Evolutionary conservation across 495 filamentous ascomycete species (phyloP).

Genomic region (Neurospora africana): DNA sequence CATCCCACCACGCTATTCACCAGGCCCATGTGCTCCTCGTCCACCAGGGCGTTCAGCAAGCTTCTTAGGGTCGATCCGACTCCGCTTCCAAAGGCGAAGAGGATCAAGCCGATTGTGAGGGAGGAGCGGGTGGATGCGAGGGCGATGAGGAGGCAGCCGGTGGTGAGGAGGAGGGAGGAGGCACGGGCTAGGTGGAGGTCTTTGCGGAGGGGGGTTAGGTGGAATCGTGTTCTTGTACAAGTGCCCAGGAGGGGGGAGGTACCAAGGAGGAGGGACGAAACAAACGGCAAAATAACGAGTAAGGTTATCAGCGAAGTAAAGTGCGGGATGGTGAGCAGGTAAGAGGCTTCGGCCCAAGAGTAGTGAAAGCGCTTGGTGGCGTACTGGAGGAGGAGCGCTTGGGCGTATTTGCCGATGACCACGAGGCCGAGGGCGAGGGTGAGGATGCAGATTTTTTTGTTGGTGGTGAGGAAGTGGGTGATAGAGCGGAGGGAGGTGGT

Average conservation of each 20-base stretch:
- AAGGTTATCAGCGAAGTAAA: conserved; percentile 15
- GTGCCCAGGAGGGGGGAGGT: background rate
- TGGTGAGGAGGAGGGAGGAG: conserved; percentile 1
- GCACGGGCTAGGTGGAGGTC: background rate
- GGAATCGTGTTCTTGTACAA: background rate
- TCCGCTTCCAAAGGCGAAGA: conserved; percentile 16
- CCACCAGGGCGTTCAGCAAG: conserved; percentile 21
- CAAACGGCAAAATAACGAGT: conserved; percentile 14
- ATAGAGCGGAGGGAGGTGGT: background rate
- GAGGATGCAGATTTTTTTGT: conserved; percentile 13
- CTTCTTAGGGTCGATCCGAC: conserved; percentile 11
- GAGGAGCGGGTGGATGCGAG: background rate
- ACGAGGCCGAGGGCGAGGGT: conserved; percentile 16
- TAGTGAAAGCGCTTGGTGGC: conserved; percentile 22
- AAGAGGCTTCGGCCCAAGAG: conserved; percentile 19
- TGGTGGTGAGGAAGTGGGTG: conserved; percentile 1
- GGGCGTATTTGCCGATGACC: conserved; percentile 16
- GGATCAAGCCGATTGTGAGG: conserved; percentile 10
- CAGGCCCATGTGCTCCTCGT: conserved; percentile 24
- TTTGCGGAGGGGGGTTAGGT: background rate
- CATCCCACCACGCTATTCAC: conserved; percentile 21
- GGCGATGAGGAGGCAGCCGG: conserved; percentile 1
- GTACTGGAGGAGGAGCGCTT: conserved; percentile 25
- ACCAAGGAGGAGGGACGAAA: conserved; percentile 1
- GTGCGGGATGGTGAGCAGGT: conserved; percentile 17